Base-by-base conservation (phyloP, 495 filamentous ascomycete genomes). In the Chlorociboria aeruginascens region DNA sequence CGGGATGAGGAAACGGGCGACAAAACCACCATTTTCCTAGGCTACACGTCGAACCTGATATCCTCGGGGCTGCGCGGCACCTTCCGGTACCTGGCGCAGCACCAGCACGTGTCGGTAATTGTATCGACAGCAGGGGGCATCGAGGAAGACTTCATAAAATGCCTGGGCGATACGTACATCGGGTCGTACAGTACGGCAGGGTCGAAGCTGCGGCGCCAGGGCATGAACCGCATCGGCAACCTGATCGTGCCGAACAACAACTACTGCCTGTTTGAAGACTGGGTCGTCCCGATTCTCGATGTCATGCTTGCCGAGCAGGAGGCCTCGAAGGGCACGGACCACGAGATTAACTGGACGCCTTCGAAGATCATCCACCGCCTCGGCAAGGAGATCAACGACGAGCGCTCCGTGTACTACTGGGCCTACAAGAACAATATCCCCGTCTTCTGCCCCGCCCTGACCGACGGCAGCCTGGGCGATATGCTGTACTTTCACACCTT, bases 401-500 rank as follows among this genome's bases (percentile, higher is more conserved):
- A 92, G 61, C 69, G 76, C 35, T 88, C 82, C 1, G 87, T 98
- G 3, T 84, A 83, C 56, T 95, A 95, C 68, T 97, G 92, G 92
- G 89, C 89, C 0, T 86, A 79, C 59, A 83, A 82, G 61, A 95
- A 98, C 67, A 66, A 86, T 63, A 97, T 97, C 45, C 93, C 92
- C 0, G 81, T 98, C 8, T 98, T 97, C 73, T 95, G 89, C 58
- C 93, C 92, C 0, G 92, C 92, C 8, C 67, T 97, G 51, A 98
- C 93, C 2, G 92, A 98, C 55, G 93, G 92, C 6, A 89, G 83
- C 42, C 66, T 97, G 13, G 93, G 92, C 0, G 92, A 98, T 60
- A 98, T 98, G 93, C 65, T 97, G 20, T 95, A 94, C 62, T 95
- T 96, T 64, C 89, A 97, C 67, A 92, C 88, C 1, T 98, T 82